Conservation (phyloP, 2,329 filamentous ascomycete species). For the Paraphaeosphaeria sporulosa region DNA sequence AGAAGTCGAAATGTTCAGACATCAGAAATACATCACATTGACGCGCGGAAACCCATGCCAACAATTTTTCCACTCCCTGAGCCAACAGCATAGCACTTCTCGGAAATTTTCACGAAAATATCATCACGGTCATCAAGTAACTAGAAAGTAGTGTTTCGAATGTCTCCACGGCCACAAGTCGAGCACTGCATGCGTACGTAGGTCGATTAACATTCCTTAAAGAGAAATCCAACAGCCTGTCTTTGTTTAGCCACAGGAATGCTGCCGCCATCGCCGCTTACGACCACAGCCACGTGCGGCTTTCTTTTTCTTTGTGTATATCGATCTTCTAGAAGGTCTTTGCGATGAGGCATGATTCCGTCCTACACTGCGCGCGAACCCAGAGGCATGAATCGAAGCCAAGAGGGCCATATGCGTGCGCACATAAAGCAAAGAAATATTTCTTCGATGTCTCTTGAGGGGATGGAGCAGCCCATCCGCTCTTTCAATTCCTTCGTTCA, state of each 20-base stretch:
- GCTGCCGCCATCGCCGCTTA: constrained; percentile 24
- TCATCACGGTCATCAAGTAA: background rate
- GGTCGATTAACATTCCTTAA: constrained; percentile 21
- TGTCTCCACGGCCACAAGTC: background rate
- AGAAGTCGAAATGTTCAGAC: background rate
- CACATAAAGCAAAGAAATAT: constrained; percentile 30
- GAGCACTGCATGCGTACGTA: constrained; percentile 25
- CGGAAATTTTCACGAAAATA: background rate
- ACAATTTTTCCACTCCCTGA: background rate
- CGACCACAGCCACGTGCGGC: constrained; percentile 30
- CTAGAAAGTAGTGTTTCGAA: background rate
- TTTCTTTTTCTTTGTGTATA: constrained; percentile 38
- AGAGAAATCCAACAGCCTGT: constrained; percentile 16
- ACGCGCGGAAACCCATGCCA: background rate
- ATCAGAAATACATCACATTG: background rate
- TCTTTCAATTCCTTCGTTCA: constrained; percentile 43
- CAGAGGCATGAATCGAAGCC: constrained; percentile 34
- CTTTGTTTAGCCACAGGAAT: constrained; percentile 36
- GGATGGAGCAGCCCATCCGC: constrained; percentile 43
- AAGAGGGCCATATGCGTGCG: constrained; percentile 30
- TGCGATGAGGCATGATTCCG: constrained; percentile 16
- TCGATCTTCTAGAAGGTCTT: constrained; percentile 36
- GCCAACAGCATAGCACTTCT: background rate
- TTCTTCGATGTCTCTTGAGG: constrained; percentile 37
- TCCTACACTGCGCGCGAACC: constrained; percentile 24